phyloP scores from a whole-genome alignment of 1,139 yeast species.

The Candida sp. region DNA sequence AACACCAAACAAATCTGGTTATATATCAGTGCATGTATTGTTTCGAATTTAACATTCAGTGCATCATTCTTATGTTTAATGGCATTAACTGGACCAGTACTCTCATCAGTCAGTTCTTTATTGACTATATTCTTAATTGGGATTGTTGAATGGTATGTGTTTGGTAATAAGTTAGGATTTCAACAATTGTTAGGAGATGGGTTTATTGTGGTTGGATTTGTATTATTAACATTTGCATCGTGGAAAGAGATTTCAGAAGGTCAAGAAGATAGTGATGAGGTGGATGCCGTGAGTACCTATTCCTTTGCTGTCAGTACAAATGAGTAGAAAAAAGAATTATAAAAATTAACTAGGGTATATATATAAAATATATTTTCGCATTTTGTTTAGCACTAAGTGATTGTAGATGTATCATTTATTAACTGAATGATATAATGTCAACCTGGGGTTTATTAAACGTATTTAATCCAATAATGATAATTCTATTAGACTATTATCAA shows the following conservation, averaged over 20 bases:
- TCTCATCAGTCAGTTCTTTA: slow-evolving; percentile 79
- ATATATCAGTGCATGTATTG: slow-evolving; percentile 47
- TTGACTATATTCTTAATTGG: slow-evolving; percentile 82
- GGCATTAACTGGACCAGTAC: slow-evolving; percentile 84
- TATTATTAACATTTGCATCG: slow-evolving; percentile 64
- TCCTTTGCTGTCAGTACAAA: slow-evolving; percentile 41
- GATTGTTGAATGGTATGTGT: slow-evolving; percentile 69
- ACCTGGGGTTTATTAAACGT: no score
- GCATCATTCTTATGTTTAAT: slow-evolving; percentile 73
- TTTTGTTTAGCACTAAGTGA: no score
- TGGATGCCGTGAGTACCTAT: slow-evolving; percentile 41
- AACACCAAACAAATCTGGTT: slow-evolving; percentile 38
- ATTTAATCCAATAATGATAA: no score
- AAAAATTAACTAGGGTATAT: not conserved
- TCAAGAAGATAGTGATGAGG: slow-evolving; percentile 55
- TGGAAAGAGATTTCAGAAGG: slow-evolving; percentile 72
- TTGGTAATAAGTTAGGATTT: slow-evolving; percentile 49
- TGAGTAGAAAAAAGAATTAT: slow-evolving; percentile 2
- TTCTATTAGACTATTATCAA: no score
- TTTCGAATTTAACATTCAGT: slow-evolving; percentile 66
- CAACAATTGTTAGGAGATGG: slow-evolving; percentile 56
- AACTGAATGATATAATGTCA: no score
- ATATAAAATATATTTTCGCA: not conserved
- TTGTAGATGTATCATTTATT: no score
- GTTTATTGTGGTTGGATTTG: slow-evolving; percentile 65